Conservation (phyloP, 2,329 filamentous ascomycete genomes). For the Lachnellula cervina region DNA sequence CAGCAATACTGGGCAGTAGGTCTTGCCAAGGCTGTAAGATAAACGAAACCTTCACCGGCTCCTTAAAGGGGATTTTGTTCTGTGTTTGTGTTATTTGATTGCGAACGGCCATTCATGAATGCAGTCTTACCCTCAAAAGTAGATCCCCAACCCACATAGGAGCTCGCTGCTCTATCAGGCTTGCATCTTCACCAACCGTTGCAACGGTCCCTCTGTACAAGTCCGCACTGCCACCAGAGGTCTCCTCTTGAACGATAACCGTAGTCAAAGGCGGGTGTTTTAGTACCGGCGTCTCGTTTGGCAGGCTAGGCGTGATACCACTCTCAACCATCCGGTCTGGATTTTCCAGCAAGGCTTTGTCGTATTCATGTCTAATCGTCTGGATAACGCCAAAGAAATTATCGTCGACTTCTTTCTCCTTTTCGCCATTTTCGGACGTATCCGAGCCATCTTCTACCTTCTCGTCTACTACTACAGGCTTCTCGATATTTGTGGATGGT, state of each 20-base stretch:
- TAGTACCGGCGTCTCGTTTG: constrained; percentile 70
- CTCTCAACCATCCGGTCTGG: constrained; percentile 54
- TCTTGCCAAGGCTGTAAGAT: constrained; percentile 78
- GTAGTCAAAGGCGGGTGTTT: constrained; percentile 65
- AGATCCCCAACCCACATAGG: constrained; percentile 92
- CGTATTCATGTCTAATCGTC: constrained; percentile 68
- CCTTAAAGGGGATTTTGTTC: constrained; percentile 79
- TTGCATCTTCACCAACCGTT: constrained; percentile 69
- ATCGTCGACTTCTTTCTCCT: constrained; percentile 71
- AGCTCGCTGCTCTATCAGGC: constrained; percentile 77
- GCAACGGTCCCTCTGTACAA: constrained; percentile 86
- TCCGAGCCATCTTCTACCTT: constrained; percentile 60
- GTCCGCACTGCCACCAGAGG: constrained; percentile 67
- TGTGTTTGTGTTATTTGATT: constrained; percentile 33
- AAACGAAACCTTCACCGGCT: constrained; percentile 95
- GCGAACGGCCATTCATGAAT: neutral
- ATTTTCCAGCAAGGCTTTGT: constrained; percentile 56
- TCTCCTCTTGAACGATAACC: constrained; percentile 66
- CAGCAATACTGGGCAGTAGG: constrained; percentile 67
- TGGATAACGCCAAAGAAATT: constrained; percentile 69
- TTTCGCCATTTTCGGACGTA: constrained; percentile 49
- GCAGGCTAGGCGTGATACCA: constrained; percentile 62
- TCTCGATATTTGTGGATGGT: constrained; percentile 61
- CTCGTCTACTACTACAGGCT: constrained; percentile 69
- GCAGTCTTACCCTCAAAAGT: constrained; percentile 56